phyloP scores from a whole-genome alignment of 164 flowering plant genomes.

The Amborella trichopoda region DNA sequence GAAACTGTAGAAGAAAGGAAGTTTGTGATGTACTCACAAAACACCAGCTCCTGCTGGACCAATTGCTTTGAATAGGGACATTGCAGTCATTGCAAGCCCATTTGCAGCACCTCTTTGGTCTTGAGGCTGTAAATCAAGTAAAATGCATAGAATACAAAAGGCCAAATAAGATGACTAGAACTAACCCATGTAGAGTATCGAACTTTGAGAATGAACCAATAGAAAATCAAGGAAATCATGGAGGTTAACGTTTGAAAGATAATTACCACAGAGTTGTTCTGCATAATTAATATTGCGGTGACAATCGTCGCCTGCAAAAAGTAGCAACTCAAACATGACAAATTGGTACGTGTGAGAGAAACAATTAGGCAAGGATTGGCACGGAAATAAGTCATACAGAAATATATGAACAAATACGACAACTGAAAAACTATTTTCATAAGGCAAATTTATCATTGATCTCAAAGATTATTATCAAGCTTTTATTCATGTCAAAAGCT shows the following conservation, averaged over 20 bases:
- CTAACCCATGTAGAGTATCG: not conserved
- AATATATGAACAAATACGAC: not conserved
- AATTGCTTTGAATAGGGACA: conserved; percentile 44
- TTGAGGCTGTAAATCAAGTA: conserved; percentile 5
- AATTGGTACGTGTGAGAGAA: not conserved
- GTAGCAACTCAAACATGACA: not conserved
- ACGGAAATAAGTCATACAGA: not conserved
- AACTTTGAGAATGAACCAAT: not conserved
- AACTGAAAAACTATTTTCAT: not conserved
- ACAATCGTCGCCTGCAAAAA: conserved; percentile 26
- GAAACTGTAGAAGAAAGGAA: not conserved
- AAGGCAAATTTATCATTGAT: not conserved
- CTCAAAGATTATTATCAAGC: not conserved
- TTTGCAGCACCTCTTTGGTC: conserved; percentile 14
- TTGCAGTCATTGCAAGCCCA: conserved; percentile 28
- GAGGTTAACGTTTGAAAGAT: not conserved
- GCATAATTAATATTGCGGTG: conserved; percentile 50
- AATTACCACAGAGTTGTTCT: conserved; percentile 56
- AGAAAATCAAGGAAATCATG: not conserved
- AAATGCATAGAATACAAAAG: not conserved
- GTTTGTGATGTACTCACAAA: conserved; percentile 18
- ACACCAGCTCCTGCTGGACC: conserved; percentile 55
- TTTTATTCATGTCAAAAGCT: no score
- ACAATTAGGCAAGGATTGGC: not conserved
- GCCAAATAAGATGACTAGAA: not conserved